Conservation (phyloP, 208 protist species). For the Kentomonas sorsogonicus region DNA sequence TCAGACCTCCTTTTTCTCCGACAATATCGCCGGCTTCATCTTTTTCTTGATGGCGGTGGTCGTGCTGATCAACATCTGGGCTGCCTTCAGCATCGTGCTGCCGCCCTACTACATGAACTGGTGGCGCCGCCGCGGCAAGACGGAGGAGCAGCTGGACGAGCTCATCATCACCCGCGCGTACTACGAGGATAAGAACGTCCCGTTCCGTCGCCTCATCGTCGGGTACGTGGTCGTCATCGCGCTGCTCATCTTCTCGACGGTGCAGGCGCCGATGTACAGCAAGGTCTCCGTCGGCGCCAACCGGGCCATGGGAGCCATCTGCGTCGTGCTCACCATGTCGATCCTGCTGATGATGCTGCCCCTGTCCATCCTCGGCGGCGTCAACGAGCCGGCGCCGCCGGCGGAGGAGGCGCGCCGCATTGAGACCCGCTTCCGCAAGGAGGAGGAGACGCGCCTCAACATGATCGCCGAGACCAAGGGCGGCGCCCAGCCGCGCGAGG, state of each 20-base stretch:
- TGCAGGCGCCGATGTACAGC: constrained; percentile 48
- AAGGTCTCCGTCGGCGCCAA: constrained; percentile 15
- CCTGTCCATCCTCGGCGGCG: constrained; percentile 32
- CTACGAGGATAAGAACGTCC: constrained; percentile 57
- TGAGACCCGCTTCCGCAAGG: no score
- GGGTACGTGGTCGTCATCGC: constrained; percentile 34
- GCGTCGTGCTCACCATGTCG: constrained; percentile 25
- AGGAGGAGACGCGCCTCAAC: no score
- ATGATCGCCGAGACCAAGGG: background rate
- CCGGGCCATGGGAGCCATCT: constrained; percentile 28
- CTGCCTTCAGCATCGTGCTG: constrained; percentile 38
- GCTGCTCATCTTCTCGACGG: constrained; percentile 52
- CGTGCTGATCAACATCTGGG: constrained; percentile 35
- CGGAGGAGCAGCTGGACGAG: constrained; percentile 25
- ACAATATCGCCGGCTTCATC: constrained; percentile 42
- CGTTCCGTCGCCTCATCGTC: constrained; percentile 30
- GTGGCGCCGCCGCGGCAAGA: constrained; percentile 47
- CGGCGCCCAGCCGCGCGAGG: background rate
- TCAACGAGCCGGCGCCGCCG: constrained; percentile 28
- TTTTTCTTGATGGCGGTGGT: constrained; percentile 40
- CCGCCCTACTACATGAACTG: constrained; percentile 64
- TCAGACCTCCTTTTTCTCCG: constrained; percentile 42
- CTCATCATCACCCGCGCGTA: constrained; percentile 22
- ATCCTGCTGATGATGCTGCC: constrained; percentile 37
- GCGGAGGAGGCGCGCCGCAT: constrained; percentile 6